Percentiles rank a stretch among this genome's conserved stretches.
These are phyloP conservation scores for Wickerhamomyces sydowiorum DNA, from an alignment of 805 yeast genomes.

Conservation along the genomic window DNA sequence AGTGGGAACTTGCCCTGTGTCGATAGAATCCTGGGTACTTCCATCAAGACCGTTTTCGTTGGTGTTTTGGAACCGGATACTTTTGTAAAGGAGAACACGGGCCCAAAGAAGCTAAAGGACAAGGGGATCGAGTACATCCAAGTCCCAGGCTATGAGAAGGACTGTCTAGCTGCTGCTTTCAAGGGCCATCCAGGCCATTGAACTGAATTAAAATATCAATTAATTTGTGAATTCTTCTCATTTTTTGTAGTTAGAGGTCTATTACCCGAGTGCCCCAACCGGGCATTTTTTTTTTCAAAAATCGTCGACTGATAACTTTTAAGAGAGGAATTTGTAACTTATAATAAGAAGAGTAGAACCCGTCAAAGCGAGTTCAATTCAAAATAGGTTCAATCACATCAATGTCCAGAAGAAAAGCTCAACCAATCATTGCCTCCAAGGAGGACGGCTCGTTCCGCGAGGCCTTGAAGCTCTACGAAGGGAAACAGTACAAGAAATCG, in stretches of 20 bases:
- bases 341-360: too few relatives aligned
- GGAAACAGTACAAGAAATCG: conserved; percentile 82
- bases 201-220: not conserved
- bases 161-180: conserved; percentile 61
- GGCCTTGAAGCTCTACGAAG: conserved; percentile 78
- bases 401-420: conserved; percentile 2
- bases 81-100: conserved; percentile 75
- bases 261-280: not conserved
- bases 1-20: conserved; percentile 91
- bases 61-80: conserved; percentile 90
- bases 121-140: conserved; percentile 67
- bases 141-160: conserved; percentile 77
- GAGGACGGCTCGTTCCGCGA: conserved; percentile 75
- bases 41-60: conserved; percentile 72
- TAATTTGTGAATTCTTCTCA: too few relatives aligned
- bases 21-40: conserved; percentile 56
- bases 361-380: too few relatives aligned
- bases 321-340: too few relatives aligned
- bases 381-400: conserved; percentile 22
- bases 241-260: too few relatives aligned
- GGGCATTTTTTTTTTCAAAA: not conserved
- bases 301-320: too few relatives aligned
- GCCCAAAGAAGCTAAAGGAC: conserved; percentile 46
- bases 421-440: conserved; percentile 33
- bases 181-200: conserved; percentile 48